Evolutionary conservation across 1,284 basidiomycete genomes (phyloP).

Genomic region (Malassezia globosa): DNA sequence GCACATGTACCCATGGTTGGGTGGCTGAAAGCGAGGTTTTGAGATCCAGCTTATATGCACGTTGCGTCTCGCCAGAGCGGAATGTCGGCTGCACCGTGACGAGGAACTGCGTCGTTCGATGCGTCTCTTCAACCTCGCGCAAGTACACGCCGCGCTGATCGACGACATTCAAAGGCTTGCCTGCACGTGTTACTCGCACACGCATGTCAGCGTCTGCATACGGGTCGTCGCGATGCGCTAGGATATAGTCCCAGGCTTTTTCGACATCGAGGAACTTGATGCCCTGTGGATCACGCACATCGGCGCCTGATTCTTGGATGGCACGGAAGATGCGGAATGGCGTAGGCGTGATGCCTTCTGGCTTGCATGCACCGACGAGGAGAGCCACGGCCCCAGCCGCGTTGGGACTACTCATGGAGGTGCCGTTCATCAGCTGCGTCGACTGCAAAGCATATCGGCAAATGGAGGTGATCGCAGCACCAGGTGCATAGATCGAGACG

Average conservation of each 20-base stretch:
- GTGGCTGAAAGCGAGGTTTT: conserved; percentile 29
- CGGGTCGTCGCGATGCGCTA: conserved; percentile 32
- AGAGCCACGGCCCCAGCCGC: conserved; percentile 44
- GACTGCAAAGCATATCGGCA: conserved; percentile 45
- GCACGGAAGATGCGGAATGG: conserved; percentile 45
- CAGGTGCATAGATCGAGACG: conserved; percentile 46
- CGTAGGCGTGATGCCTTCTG: conserved; percentile 40
- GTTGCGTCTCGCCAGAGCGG: conserved; percentile 38
- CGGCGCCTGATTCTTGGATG: conserved; percentile 40
- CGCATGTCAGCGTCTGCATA: conserved; percentile 44
- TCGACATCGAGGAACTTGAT: conserved; percentile 46
- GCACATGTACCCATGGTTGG: conserved; percentile 39
- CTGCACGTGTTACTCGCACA: conserved; percentile 39
- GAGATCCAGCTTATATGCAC: conserved; percentile 40
- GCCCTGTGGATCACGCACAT: conserved; percentile 44
- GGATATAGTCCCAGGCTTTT: conserved; percentile 44
- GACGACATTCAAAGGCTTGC: conserved; percentile 29
- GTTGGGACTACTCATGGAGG: conserved; percentile 46
- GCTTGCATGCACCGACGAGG: conserved; percentile 44
- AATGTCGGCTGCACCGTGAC: conserved; percentile 41
- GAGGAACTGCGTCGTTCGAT: conserved; percentile 33
- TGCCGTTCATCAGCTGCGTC: conserved; percentile 47
- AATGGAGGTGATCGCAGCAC: conserved; percentile 47
- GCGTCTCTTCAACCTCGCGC: conserved; percentile 39
- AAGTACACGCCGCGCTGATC: conserved; percentile 46